phyloP scores from a whole-genome alignment of 805 yeast species.

The Ogataea saltuana region DNA sequence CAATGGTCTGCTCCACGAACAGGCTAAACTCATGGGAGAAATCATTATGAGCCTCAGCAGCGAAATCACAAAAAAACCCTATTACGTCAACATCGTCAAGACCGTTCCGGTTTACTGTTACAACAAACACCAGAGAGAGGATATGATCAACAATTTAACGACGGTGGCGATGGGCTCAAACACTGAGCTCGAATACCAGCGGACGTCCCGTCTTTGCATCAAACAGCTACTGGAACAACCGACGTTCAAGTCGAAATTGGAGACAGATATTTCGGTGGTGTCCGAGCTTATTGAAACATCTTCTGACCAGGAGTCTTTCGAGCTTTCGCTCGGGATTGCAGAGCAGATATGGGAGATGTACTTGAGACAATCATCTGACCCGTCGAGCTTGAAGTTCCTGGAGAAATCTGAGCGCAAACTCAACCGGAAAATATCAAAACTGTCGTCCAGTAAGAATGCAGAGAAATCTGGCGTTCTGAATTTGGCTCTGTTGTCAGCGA shows the following conservation, averaged over 20 bases:
- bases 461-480: constrained; percentile 7
- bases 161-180: too few relatives aligned
- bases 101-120: constrained; percentile 54
- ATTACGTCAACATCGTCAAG: constrained; percentile 9
- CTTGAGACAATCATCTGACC: constrained; percentile 40
- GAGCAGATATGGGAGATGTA: constrained; percentile 43
- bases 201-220: constrained; percentile 22
- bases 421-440: constrained; percentile 8
- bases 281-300: constrained; percentile 14
- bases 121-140: constrained; percentile 37
- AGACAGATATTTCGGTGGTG: constrained; percentile 31
- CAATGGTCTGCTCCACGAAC: constrained; percentile 51
- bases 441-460: neutral
- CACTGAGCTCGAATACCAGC: neutral
- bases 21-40: constrained; percentile 36
- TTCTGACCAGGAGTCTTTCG: constrained; percentile 14
- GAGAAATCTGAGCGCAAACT: constrained; percentile 7
- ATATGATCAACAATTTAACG: constrained; percentile 28
- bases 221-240: constrained; percentile 48
- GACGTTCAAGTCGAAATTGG: constrained; percentile 54
- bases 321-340: constrained; percentile 31
- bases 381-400: constrained; percentile 28
- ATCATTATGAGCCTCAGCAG: constrained; percentile 19
- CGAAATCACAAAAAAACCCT: neutral
- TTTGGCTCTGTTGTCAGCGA: constrained; percentile 12